Percentiles rank a stretch among this genome's conserved stretches.
Conservation (phyloP, 345 rosid genomes). For the Populus pruinosa region DNA sequence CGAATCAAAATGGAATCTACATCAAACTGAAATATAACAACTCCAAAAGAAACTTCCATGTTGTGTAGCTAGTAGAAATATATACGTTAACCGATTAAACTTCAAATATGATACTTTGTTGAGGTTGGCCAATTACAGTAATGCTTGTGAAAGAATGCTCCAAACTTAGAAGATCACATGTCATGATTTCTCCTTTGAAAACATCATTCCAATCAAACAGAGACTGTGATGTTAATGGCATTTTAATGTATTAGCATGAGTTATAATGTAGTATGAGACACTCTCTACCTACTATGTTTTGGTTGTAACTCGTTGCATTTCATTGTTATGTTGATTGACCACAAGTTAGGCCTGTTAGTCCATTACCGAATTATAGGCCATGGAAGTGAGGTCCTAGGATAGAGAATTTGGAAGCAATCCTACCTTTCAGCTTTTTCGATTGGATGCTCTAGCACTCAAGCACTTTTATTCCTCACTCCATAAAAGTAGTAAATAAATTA, state of each 20-base stretch:
- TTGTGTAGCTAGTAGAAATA: not conserved
- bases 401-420: not conserved
- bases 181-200: not conserved
- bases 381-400: not conserved
- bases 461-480: conserved; percentile 1
- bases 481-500: not conserved
- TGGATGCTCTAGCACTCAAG: not conserved
- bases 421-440: not conserved
- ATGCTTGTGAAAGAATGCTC: not conserved
- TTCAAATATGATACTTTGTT: not conserved
- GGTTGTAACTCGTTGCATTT: not conserved
- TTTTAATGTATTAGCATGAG: not conserved
- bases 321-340: not conserved
- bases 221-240: not conserved
- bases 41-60: not conserved
- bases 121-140: not conserved
- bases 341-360: not conserved
- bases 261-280: not conserved
- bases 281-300: not conserved
- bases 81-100: not conserved
- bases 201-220: not conserved
- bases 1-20: not conserved
- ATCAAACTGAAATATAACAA: not conserved
- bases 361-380: not conserved
- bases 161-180: not conserved